A percentile compares a stretch with the other conserved stretches of the same genome.
phyloP scores from a whole-genome alignment of 2,329 filamentous ascomycete genomes.

The Cladophialophora yegresii region DNA sequence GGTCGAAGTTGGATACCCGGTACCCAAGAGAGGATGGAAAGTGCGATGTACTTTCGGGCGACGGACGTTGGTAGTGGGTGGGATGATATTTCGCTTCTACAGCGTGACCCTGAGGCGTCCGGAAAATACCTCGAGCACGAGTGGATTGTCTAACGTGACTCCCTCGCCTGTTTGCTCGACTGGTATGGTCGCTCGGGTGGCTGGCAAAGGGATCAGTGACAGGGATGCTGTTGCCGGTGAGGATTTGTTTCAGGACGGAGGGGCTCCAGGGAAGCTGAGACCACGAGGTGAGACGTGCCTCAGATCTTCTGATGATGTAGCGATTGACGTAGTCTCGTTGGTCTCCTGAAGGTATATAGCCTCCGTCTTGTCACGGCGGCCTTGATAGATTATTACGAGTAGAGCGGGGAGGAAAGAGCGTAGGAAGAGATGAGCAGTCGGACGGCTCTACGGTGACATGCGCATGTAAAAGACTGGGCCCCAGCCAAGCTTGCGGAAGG shows the following conservation, averaged over 20 bases:
- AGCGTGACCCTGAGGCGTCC: constrained; percentile 1
- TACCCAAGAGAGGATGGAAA: neutral
- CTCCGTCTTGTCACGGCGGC: neutral
- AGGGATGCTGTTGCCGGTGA: constrained; percentile 21
- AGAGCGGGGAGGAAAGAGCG: neutral
- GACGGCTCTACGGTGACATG: neutral
- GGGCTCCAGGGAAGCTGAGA: constrained; percentile 9
- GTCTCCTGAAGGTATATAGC: neutral
- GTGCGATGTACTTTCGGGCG: neutral
- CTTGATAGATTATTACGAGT: neutral
- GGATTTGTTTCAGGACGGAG: constrained; percentile 30
- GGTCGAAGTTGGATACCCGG: constrained; percentile 1
- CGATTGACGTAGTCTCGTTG: constrained; percentile 10
- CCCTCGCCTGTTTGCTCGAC: constrained; percentile 10
- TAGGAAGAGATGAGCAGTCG: neutral
- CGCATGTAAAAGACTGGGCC: neutral
- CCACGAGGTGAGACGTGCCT: constrained; percentile 17
- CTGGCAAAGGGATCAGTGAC: constrained; percentile 22
- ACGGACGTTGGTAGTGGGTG: constrained; percentile 3
- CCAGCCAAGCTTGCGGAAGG: neutral
- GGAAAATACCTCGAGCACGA: constrained; percentile 10
- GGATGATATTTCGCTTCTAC: constrained; percentile 11
- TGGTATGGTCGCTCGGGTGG: constrained; percentile 24
- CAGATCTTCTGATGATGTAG: constrained; percentile 5
- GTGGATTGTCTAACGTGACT: constrained; percentile 1